Evolutionary conservation across 169 alveolate species (phyloP).

Genomic region (Plasmodium ovale): DNA sequence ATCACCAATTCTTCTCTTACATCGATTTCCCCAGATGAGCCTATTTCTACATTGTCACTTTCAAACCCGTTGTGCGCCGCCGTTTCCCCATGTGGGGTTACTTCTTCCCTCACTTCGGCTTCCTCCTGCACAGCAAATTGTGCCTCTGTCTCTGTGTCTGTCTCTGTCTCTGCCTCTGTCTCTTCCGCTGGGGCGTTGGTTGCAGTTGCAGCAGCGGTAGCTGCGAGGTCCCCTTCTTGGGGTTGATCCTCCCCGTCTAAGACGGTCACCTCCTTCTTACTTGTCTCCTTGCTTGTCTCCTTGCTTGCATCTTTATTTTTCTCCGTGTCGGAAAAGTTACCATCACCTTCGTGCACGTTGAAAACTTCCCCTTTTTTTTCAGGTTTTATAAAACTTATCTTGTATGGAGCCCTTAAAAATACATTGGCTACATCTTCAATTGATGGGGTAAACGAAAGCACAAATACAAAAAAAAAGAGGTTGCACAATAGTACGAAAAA

Average conservation of each 20-base stretch:
- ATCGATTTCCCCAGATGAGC: background rate
- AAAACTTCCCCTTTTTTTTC: constrained; percentile 2
- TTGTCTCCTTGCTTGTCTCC: too few species aligned
- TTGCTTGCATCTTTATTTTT: background rate
- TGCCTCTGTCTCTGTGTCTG: background rate
- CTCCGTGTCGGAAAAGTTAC: background rate
- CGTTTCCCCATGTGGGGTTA: background rate
- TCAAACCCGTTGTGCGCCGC: background rate
- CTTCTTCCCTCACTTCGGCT: background rate
- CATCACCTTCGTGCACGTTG: background rate
- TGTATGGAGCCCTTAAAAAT: constrained; percentile 9
- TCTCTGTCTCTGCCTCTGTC: background rate
- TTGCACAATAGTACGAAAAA: background rate
- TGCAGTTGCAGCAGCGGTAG: background rate
- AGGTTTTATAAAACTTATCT: background rate
- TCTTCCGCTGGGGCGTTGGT: background rate
- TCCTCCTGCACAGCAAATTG: background rate
- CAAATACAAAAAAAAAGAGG: background rate
- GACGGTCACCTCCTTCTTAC: background rate
- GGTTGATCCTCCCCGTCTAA: background rate
- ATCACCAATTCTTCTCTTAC: background rate
- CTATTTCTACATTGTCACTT: background rate
- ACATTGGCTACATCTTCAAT: background rate
- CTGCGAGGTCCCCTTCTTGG: background rate
- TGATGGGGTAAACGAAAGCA: background rate